These are phyloP conservation scores for Magnaporthales sp. DNA, from an alignment of 2,329 filamentous ascomycete species.

Conservation along the genomic window DNA sequence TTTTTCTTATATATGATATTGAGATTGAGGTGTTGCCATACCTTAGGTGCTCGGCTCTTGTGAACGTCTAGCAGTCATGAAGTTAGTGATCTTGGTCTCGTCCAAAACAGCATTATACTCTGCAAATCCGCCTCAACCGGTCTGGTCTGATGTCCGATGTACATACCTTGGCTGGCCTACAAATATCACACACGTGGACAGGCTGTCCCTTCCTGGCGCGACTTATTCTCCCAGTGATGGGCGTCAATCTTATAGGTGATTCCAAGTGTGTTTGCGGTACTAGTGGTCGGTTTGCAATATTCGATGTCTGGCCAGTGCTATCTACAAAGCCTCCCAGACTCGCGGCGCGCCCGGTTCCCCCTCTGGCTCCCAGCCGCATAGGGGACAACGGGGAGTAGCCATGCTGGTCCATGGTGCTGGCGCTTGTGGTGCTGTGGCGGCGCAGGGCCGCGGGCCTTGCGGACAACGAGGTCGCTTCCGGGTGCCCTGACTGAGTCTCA, in stretches of 20 bases:
- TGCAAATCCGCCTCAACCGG: background rate
- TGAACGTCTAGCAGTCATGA: slow-evolving; percentile 39
- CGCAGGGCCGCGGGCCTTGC: slow-evolving; percentile 21
- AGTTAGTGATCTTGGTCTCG: slow-evolving; percentile 19
- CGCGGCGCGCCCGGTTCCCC: background rate
- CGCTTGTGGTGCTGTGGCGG: slow-evolving; percentile 35
- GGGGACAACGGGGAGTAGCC: slow-evolving; percentile 26
- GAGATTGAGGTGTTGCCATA: slow-evolving; percentile 8
- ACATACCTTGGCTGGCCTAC: slow-evolving; percentile 9
- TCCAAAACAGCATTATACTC: slow-evolving; percentile 13
- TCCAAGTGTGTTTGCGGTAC: slow-evolving; percentile 12
- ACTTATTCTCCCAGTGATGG: slow-evolving; percentile 8
- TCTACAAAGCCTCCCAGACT: background rate
- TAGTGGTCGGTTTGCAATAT: slow-evolving; percentile 32
- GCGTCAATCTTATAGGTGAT: slow-evolving; percentile 6
- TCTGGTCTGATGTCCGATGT: slow-evolving; percentile 19
- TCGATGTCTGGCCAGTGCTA: slow-evolving; percentile 12
- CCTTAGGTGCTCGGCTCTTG: slow-evolving; percentile 14
- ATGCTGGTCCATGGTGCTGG: slow-evolving; percentile 40
- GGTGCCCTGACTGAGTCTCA: slow-evolving; percentile 21
- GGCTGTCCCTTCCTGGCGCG: slow-evolving; percentile 11
- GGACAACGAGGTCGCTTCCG: slow-evolving; percentile 16
- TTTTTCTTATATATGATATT: background rate
- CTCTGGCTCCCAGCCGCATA: slow-evolving; percentile 15
- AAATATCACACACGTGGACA: slow-evolving; percentile 10